These are phyloP conservation scores for Eutreptiella sp. DNA, from an alignment of 208 protist genomes.

Conservation along the genomic window DNA sequence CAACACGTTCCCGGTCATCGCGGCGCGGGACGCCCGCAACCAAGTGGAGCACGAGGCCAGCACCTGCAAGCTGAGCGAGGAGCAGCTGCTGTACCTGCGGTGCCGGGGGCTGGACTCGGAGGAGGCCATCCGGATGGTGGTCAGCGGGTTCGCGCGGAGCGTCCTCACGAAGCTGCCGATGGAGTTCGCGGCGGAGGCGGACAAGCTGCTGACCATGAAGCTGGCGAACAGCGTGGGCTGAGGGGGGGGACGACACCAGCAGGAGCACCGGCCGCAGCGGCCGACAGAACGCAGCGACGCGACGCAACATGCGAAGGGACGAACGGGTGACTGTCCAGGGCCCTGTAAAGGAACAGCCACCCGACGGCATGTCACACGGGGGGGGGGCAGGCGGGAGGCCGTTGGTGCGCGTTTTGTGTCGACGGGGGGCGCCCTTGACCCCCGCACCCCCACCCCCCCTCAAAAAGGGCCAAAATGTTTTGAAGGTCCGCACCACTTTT, in stretches of 20 bases:
- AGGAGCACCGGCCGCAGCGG: too few species aligned
- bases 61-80: slow-evolving; percentile 13
- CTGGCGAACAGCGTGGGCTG: slow-evolving; percentile 11
- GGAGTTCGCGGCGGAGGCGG: slow-evolving; percentile 17
- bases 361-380: too few species aligned
- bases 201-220: slow-evolving; percentile 9
- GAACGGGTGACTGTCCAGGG: too few species aligned
- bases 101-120: slow-evolving; percentile 7
- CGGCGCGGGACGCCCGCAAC: neutral
- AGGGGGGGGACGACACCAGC: neutral
- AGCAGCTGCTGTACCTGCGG: slow-evolving; percentile 13
- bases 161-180: slow-evolving; percentile 20
- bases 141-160: slow-evolving; percentile 8
- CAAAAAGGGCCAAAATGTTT: too few species aligned
- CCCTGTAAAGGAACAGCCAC: too few species aligned
- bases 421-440: too few species aligned
- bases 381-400: too few species aligned
- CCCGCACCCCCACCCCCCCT: too few species aligned
- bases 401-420: too few species aligned
- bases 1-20: slow-evolving; percentile 14
- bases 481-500: too few species aligned
- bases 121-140: slow-evolving; percentile 6
- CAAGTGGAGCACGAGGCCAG: slow-evolving; percentile 20
- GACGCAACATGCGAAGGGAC: too few species aligned
- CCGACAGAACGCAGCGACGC: too few species aligned